Evolutionary conservation across 106 monocot species (phyloP).

Genomic region (Iris macrosiphon): DNA sequence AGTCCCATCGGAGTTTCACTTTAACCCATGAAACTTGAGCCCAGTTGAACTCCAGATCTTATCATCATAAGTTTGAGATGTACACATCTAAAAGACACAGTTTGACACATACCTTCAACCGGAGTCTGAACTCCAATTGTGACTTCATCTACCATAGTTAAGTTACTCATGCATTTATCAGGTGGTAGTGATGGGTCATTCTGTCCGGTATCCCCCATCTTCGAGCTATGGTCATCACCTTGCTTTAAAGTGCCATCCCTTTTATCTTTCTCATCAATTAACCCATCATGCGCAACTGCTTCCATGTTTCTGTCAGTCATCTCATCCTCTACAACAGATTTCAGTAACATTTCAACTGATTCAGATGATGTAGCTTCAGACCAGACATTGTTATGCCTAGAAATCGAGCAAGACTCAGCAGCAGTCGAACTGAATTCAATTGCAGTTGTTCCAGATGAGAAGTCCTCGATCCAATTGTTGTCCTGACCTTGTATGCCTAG

Average conservation of each 20-base stretch:
- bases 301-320: slow-evolving; percentile 33
- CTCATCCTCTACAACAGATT: slow-evolving; percentile 74
- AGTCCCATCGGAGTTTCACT: slow-evolving; percentile 10
- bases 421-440: slow-evolving; percentile 55
- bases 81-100: too few relatives aligned
- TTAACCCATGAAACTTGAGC: slow-evolving; percentile 7
- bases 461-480: slow-evolving; percentile 77
- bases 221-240: slow-evolving; percentile 11
- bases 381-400: slow-evolving; percentile 79
- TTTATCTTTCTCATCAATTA: not conserved
- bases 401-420: slow-evolving; percentile 55
- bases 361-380: slow-evolving; percentile 90
- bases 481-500: slow-evolving; percentile 62
- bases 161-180: slow-evolving; percentile 16
- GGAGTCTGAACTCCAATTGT: slow-evolving; percentile 1
- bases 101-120: slow-evolving; percentile 6
- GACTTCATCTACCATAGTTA: slow-evolving; percentile 12
- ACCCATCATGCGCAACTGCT: slow-evolving; percentile 17
- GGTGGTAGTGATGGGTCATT: slow-evolving; percentile 8
- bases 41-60: slow-evolving; percentile 8
- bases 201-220: slow-evolving; percentile 5
- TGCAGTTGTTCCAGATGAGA: slow-evolving; percentile 63
- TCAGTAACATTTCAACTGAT: slow-evolving; percentile 91
- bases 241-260: slow-evolving; percentile 9
- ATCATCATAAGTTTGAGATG: too few relatives aligned